A percentile compares a stretch with the other conserved stretches of the same genome.
Conservation (phyloP, 2,329 filamentous ascomycete genomes). For the Scedosporium apiospermum region DNA sequence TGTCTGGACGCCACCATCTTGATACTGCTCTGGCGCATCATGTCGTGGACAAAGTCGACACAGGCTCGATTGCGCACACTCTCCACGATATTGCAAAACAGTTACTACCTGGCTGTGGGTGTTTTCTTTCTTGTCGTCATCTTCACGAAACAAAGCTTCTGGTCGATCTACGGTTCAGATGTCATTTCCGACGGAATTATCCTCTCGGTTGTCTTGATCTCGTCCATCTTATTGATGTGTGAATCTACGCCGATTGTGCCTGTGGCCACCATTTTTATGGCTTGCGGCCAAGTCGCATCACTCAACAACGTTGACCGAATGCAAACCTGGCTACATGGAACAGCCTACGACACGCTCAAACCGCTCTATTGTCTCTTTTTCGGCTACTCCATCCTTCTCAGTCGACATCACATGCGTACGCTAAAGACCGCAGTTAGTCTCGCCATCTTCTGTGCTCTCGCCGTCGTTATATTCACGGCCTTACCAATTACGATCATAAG, state of each 20-base stretch:
- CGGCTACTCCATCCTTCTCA: slow-evolving; percentile 5
- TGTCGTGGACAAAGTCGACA: slow-evolving; percentile 40
- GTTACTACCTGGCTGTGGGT: slow-evolving; percentile 12
- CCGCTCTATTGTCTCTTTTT: slow-evolving; percentile 1
- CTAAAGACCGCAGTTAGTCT: neutral
- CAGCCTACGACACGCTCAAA: slow-evolving; percentile 3
- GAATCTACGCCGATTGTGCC: slow-evolving; percentile 24
- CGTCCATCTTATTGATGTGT: slow-evolving; percentile 34
- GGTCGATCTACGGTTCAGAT: slow-evolving; percentile 7
- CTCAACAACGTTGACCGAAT: slow-evolving; percentile 8
- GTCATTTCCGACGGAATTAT: slow-evolving; percentile 34
- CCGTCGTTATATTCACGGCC: neutral
- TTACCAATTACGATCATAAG: neutral
- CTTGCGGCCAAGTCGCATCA: slow-evolving; percentile 6
- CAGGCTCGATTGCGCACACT: slow-evolving; percentile 36
- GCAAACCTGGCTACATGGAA: slow-evolving; percentile 15
- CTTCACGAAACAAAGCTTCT: slow-evolving; percentile 14
- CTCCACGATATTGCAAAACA: slow-evolving; percentile 28
- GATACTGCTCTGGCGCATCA: slow-evolving; percentile 39
- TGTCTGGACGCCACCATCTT: slow-evolving; percentile 36
- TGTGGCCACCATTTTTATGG: slow-evolving; percentile 4
- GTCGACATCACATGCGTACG: neutral
- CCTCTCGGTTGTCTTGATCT: slow-evolving; percentile 33
- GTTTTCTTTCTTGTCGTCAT: slow-evolving; percentile 25
- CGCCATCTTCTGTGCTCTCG: slow-evolving; percentile 1